Percentiles rank a stretch among this genome's conserved stretches.
Conservation (phyloP, 257 asterid species). For the Ligustrum vulgare region DNA sequence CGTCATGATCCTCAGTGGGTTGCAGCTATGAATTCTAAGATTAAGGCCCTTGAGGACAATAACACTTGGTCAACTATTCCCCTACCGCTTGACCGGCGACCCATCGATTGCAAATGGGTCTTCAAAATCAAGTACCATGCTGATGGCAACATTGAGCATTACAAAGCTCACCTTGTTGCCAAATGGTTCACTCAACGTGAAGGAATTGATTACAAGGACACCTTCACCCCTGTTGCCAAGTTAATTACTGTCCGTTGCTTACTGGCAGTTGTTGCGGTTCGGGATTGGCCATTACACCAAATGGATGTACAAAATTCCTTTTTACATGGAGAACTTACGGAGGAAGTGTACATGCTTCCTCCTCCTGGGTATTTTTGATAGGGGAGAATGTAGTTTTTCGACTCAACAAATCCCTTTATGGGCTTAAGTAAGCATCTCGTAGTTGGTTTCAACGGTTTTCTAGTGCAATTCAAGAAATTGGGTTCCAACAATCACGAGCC, state of each 20-base stretch:
- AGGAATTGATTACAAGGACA: too few species aligned
- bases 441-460: constrained; percentile 8
- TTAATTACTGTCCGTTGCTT: too few species aligned
- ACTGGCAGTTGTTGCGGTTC: too few species aligned
- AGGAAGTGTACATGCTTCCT: constrained; percentile 5
- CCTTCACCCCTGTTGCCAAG: too few species aligned
- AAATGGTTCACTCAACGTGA: too few species aligned
- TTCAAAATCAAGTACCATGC: too few species aligned
- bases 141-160: too few species aligned
- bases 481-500: background rate
- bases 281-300: too few species aligned
- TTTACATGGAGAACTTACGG: too few species aligned
- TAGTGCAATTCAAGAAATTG: background rate
- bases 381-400: background rate
- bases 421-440: background rate
- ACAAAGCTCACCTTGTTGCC: too few species aligned
- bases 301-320: too few species aligned
- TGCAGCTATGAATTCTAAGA: background rate
- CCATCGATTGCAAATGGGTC: background rate
- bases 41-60: background rate
- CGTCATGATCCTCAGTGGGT: background rate
- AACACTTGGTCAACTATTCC: background rate
- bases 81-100: background rate
- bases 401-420: background rate
- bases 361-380: background rate